These are phyloP conservation scores for Acanthamoeba pearcei DNA, from an alignment of 208 protist genomes.

Conservation along the genomic window DNA sequence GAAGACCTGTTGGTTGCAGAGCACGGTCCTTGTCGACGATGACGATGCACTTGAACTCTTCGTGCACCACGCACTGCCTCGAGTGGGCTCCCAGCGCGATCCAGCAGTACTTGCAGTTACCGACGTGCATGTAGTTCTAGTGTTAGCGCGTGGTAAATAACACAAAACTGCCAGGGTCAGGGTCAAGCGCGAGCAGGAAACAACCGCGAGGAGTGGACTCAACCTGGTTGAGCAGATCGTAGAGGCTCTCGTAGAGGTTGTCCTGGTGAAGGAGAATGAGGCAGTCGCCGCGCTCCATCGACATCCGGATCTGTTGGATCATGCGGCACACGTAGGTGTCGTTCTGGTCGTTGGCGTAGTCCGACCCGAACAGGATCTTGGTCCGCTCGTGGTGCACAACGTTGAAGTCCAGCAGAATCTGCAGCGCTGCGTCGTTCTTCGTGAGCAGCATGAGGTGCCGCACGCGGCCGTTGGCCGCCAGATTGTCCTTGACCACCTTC, in stretches of 20 bases:
- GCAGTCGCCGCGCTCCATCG: constrained; percentile 81
- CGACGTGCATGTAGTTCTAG: constrained; percentile 83
- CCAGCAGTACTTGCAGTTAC: constrained; percentile 72
- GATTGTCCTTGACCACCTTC: constrained; percentile 18
- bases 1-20: constrained; percentile 8
- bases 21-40: constrained; percentile 70
- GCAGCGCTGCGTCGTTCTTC: constrained; percentile 64
- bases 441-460: constrained; percentile 75
- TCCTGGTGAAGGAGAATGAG: constrained; percentile 85
- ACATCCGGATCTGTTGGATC: constrained; percentile 80
- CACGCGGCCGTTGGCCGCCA: not conserved
- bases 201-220: not conserved
- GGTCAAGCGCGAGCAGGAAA: too few relatives aligned
- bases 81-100: constrained; percentile 80
- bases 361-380: constrained; percentile 65
- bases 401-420: constrained; percentile 69
- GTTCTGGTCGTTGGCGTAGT: constrained; percentile 69
- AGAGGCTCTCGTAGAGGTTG: constrained; percentile 87
- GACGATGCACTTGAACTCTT: constrained; percentile 81
- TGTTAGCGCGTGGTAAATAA: not conserved
- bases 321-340: constrained; percentile 75
- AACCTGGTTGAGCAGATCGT: constrained; percentile 89
- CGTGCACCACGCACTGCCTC: constrained; percentile 81
- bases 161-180: too few relatives aligned
- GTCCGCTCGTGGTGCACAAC: not conserved